Evolutionary conservation across 352 stramenopile genomes (phyloP).

Genomic region (Phytophthora hibernalis): DNA sequence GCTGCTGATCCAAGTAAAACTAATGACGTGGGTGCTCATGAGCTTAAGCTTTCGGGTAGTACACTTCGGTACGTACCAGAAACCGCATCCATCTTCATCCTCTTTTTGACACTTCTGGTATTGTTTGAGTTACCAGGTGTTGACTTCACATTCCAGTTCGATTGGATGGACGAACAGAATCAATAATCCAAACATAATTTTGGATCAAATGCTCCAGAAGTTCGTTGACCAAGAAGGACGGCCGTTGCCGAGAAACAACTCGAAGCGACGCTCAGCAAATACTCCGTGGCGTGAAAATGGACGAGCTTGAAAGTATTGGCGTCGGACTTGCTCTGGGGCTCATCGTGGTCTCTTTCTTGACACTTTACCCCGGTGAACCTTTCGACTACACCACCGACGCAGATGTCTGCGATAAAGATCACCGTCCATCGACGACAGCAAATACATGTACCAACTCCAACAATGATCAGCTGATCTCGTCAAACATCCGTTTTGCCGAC

Average conservation of each 20-base stretch:
- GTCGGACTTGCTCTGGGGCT: slow-evolving; percentile 53
- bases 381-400: slow-evolving; percentile 53
- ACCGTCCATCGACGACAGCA: not conserved
- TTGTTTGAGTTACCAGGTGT: slow-evolving; percentile 9
- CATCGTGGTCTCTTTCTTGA: slow-evolving; percentile 50
- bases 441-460: not conserved
- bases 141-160: slow-evolving; percentile 42
- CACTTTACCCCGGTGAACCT: slow-evolving; percentile 60
- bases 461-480: not conserved
- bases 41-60: slow-evolving; percentile 29
- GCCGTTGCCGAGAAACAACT: not conserved
- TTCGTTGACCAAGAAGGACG: not conserved
- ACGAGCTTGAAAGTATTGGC: slow-evolving; percentile 51
- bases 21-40: slow-evolving; percentile 40
- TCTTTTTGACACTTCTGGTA: not conserved
- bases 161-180: slow-evolving; percentile 2
- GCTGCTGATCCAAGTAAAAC: slow-evolving; percentile 25
- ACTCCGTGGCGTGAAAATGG: slow-evolving; percentile 31
- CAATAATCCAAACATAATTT: not conserved
- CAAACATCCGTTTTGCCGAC: not conserved
- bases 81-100: not conserved
- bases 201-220: slow-evolving; percentile 21
- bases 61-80: not conserved
- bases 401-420: not conserved
- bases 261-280: slow-evolving; percentile 10